Base-by-base conservation (phyloP, 306 rosid genomes). In the Ceratonia siliqua region DNA sequence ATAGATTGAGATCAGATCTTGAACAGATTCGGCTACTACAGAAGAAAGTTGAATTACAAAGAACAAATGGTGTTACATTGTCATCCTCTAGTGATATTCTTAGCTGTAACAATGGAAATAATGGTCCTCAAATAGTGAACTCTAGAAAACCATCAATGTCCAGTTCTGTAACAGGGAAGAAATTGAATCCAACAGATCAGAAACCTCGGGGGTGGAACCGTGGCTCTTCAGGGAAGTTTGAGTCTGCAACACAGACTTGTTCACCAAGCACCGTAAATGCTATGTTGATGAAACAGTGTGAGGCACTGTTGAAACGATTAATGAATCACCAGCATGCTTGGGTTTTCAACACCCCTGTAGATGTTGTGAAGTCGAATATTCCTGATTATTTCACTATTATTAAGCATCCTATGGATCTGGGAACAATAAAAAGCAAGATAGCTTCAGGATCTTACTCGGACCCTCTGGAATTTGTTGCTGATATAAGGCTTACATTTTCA, bases 381-480 rank as follows among this genome's bases (percentile, higher is more conserved):
- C 96, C 91, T 0, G 98, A 90, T 81, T 92, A 92, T 84, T 88
- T 82, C 62, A 85, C 62, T 35, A 77, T 92, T 55, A 90, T 92
- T 35, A 92, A 90, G 83, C 76, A 80, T 59, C 98, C 98, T 17
- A 92, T 92, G 98, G 98, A 92, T 79, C 81, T 92, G 75, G 98
- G 98, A 69, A 90, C 91, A 14, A 22, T 92, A 71, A 86, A 92
- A 73, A 72, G 71, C 53, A 92, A 88, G 82, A 32, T 90, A 57
- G 77, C 80, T 38, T 74, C 85, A 0, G 92, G 92, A 79, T 76
- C 63, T 12, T 92, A 90, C 78, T 57, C 87, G 7, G 39, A 73
- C 27, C 96, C 94, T 0, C 28, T 70, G 79, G 86, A 90, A 70
- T 87, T 90, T 79, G 86, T 82, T 64, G 84, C 80, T 38, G 96